A percentile compares a stretch with the other conserved stretches of the same genome.
Evolutionary conservation across 2,329 filamentous ascomycete genomes (phyloP).

Genomic region (Epichloe uncinata): DNA sequence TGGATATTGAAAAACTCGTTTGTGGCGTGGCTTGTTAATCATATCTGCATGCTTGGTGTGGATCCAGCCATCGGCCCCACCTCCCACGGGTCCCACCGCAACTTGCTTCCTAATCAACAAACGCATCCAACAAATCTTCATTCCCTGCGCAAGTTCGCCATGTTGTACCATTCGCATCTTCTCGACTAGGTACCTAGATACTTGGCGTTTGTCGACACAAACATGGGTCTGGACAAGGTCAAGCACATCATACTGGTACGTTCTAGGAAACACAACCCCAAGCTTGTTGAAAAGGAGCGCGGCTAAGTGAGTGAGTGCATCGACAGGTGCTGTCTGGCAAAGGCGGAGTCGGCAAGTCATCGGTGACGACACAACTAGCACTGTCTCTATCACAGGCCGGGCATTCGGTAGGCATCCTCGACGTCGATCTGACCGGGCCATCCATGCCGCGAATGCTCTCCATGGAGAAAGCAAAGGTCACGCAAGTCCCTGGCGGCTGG

Average conservation of each 20-base stretch:
- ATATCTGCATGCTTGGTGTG: too few species aligned
- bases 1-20: too few species aligned
- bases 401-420: slow-evolving; percentile 84
- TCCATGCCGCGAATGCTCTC: slow-evolving; percentile 93
- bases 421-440: slow-evolving; percentile 90
- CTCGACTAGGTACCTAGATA: neutral
- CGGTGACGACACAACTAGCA: slow-evolving; percentile 90
- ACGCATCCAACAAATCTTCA: neutral
- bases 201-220: neutral
- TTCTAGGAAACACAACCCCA: neutral
- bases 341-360: slow-evolving; percentile 95
- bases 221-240: slow-evolving; percentile 38
- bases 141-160: neutral
- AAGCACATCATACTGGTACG: slow-evolving; percentile 64
- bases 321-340: slow-evolving; percentile 75
- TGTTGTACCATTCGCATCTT: too few species aligned
- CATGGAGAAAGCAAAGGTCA: slow-evolving; percentile 79
- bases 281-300: neutral
- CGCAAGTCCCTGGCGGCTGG: slow-evolving; percentile 85
- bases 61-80: neutral
- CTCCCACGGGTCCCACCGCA: neutral
- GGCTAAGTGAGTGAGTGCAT: neutral
- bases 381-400: slow-evolving; percentile 76
- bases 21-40: too few species aligned
- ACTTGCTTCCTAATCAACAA: neutral